These are phyloP conservation scores for Trichosporon asahii DNA, from an alignment of 1,284 basidiomycete genomes.

Conservation along the genomic window DNA sequence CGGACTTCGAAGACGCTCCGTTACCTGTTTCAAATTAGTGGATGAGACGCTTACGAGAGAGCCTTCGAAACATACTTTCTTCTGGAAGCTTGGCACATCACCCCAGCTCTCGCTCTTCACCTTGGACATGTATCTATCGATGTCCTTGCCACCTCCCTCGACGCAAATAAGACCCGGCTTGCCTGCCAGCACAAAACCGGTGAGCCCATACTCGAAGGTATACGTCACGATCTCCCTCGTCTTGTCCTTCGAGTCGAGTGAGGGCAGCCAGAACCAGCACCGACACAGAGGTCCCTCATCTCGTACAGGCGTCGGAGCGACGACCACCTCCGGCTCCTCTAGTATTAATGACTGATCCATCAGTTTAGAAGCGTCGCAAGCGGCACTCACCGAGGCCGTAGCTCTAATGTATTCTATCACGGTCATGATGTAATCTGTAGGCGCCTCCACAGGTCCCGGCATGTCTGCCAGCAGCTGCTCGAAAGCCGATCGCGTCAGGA, in stretches of 20 bases:
- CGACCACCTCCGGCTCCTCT: not conserved
- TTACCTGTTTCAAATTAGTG: slow-evolving; percentile 36
- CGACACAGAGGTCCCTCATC: slow-evolving; percentile 31
- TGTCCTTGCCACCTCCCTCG: slow-evolving; percentile 46
- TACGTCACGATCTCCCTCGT: slow-evolving; percentile 50
- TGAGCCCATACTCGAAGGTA: slow-evolving; percentile 45
- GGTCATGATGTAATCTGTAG: slow-evolving; percentile 35
- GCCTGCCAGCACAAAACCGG: slow-evolving; percentile 53
- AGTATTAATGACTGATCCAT: not conserved
- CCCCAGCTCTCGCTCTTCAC: slow-evolving; percentile 54
- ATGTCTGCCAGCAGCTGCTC: slow-evolving; percentile 19
- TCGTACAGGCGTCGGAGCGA: not conserved
- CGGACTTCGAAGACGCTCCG: slow-evolving; percentile 50
- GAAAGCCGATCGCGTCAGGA: slow-evolving; percentile 25
- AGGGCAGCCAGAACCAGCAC: slow-evolving; percentile 53
- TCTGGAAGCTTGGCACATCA: slow-evolving; percentile 54
- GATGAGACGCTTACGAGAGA: not conserved
- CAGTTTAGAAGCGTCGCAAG: not conserved
- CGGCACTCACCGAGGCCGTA: not conserved
- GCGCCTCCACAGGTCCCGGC: not conserved
- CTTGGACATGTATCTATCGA: slow-evolving; percentile 51
- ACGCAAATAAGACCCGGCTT: slow-evolving; percentile 54
- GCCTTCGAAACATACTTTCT: slow-evolving; percentile 43
- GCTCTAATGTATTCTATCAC: slow-evolving; percentile 30
- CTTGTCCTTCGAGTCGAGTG: slow-evolving; percentile 49